Base-by-base conservation (phyloP, 2,329 filamentous ascomycete genomes). In the Apiospora aurea region DNA sequence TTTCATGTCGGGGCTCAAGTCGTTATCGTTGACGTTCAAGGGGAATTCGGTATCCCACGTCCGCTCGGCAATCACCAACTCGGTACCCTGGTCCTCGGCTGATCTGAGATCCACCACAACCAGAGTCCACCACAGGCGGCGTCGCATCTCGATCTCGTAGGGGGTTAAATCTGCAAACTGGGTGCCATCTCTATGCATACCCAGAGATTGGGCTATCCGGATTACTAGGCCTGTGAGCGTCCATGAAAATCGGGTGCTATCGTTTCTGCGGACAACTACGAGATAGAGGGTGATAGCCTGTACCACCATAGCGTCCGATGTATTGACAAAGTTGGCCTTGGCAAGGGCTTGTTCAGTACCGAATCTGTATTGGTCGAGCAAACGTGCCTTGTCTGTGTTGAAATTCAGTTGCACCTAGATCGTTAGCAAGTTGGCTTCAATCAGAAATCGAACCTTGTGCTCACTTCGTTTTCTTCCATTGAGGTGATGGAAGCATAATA, bases 251-350 rank as follows among this genome's bases (percentile, higher is more conserved):
- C 85, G 77, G 69, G 87, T 79, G 75, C 86, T 85, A 53, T 89
- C 87, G 53, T 87, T 83, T 14, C 85, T 83, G 21, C 87, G 85
- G 11, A 88, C 84, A 0, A 88, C 81, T 4, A 88, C 82, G 7
- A 92, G 82, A 73, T 90, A 92, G 0, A 92, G 81, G 1, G 87
- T 81, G 70, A 92, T 87, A 0, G 90, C 90, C 77, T 93, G 91
- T 0, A 92, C 80, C 0, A 91, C 85, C 8, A 87, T 83, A 0
- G 92, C 73, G 61, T 92, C 88, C 0, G 89, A 88, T 0, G 87
- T 86, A 43, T 86, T 87, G 41, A 93, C 81, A 44, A 92, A 91
- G 57, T 88, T 86, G 5, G 89, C 90, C 69, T 87, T 89, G 0
- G 90, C 85, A 13, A 93, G 82, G 0, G 90, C 88, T 71, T 90